Evolutionary conservation across 441 rosid genomes (phyloP).

Genomic region (Erodium trifolium): DNA sequence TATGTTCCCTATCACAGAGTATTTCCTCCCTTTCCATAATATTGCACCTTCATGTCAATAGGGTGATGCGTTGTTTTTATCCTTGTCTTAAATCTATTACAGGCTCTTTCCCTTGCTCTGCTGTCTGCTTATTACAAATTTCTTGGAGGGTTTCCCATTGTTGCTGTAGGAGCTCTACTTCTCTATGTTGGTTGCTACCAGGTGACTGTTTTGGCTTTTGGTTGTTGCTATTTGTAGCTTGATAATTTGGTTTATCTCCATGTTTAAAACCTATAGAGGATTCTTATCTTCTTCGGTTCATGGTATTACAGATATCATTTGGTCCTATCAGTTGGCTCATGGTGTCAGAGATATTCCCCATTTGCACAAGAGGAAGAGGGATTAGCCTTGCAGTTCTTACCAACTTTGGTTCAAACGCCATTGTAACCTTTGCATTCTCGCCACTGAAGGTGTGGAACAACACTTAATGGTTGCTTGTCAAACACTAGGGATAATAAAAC

Average conservation of each 20-base stretch:
- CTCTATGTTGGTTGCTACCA: constrained; percentile 94
- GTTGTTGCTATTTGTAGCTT: constrained; percentile 2
- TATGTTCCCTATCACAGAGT: constrained; percentile 31
- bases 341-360: constrained; percentile 93
- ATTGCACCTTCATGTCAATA: background rate
- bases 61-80: constrained; percentile 3
- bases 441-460: constrained; percentile 60
- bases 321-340: constrained; percentile 99
- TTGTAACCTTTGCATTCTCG: constrained; percentile 87
- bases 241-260: background rate
- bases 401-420: constrained; percentile 91
- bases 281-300: background rate
- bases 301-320: constrained; percentile 55
- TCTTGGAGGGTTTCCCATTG: constrained; percentile 64
- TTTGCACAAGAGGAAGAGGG: constrained; percentile 71
- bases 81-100: constrained; percentile 22
- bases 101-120: constrained; percentile 73
- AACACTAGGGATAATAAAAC: constrained; percentile 2
- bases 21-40: background rate
- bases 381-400: constrained; percentile 95
- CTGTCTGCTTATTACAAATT: constrained; percentile 83
- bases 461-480: background rate
- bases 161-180: constrained; percentile 81
- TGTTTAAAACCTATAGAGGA: background rate
- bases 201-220: constrained; percentile 34